Percentiles rank a stretch among this genome's conserved stretches.
phyloP scores from a whole-genome alignment of 768 basidiomycete genomes.

The Mycena vitilis region DNA sequence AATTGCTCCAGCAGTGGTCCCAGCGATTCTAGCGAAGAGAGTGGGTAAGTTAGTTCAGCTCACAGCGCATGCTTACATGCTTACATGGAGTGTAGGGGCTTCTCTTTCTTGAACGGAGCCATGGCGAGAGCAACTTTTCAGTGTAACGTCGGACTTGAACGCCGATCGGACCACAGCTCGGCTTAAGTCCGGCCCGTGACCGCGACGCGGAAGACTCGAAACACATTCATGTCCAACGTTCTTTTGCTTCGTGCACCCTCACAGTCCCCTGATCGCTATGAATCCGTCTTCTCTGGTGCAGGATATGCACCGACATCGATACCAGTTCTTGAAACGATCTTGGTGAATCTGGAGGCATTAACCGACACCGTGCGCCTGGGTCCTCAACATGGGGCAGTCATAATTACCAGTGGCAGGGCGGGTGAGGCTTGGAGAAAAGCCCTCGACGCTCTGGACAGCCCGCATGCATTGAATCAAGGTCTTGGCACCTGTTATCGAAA shows the following conservation, averaged over 20 bases:
- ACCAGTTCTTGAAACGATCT: constrained; percentile 76
- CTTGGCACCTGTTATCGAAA: not conserved
- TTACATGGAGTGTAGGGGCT: constrained; percentile 83
- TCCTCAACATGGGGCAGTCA: constrained; percentile 66
- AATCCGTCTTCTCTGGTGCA: constrained; percentile 55
- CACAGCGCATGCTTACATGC: constrained; percentile 35
- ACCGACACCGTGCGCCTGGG: constrained; percentile 53
- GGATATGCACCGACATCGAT: constrained; percentile 70
- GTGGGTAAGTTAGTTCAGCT: not conserved
- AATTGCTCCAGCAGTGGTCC: constrained; percentile 90
- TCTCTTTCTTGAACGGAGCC: constrained; percentile 76
- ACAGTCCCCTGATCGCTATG: constrained; percentile 66
- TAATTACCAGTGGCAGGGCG: constrained; percentile 83
- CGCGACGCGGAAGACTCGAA: too few relatives aligned
- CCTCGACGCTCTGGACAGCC: constrained; percentile 39
- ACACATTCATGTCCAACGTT: constrained; percentile 47
- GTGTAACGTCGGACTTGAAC: not conserved
- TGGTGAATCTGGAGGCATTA: constrained; percentile 62
- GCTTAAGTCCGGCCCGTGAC: constrained; percentile 3
- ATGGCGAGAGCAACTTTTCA: constrained; percentile 18
- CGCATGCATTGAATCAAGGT: constrained; percentile 15
- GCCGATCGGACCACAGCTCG: not conserved
- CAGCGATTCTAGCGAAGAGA: constrained; percentile 67
- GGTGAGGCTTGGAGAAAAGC: constrained; percentile 77
- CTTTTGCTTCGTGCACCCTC: constrained; percentile 58